These are phyloP conservation scores for Globisporangium cylindrosporum DNA, from an alignment of 352 stramenopile genomes.

Conservation along the genomic window DNA sequence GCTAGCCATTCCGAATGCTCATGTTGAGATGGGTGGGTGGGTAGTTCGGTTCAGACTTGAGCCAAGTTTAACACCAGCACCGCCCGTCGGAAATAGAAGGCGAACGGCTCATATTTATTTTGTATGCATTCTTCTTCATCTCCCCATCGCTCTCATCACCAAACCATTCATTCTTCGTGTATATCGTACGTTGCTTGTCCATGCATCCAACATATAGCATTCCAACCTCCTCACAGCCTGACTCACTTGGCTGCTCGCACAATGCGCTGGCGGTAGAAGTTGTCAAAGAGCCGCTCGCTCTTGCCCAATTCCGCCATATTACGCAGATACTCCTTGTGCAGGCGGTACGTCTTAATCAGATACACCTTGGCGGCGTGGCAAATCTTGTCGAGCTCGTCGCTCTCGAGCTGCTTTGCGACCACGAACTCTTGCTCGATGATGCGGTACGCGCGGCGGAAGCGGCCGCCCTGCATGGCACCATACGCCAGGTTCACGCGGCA, in stretches of 20 bases:
- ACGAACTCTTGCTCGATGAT: constrained; percentile 47
- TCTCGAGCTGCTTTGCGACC: constrained; percentile 47
- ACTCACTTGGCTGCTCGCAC: constrained; percentile 56
- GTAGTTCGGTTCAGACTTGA: no score
- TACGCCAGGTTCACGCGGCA: constrained; percentile 82
- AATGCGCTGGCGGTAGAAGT: constrained; percentile 81
- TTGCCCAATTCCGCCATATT: constrained; percentile 22
- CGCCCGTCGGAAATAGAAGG: background rate
- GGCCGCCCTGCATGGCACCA: constrained; percentile 66
- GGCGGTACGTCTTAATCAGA: constrained; percentile 55
- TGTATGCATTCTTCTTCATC: background rate
- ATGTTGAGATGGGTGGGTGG: no score
- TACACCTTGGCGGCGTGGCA: constrained; percentile 65
- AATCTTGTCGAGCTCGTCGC: constrained; percentile 55
- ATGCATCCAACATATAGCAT: background rate
- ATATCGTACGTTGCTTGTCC: background rate
- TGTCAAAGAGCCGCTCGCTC: constrained; percentile 49
- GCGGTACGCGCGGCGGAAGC: constrained; percentile 50
- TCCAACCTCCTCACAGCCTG: background rate
- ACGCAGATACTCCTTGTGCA: constrained; percentile 54
- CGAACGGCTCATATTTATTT: background rate
- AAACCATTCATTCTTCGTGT: background rate
- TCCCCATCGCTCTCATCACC: background rate
- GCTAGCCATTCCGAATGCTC: no score
- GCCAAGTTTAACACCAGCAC: no score